These are phyloP conservation scores for Candida easanensis DNA, from an alignment of 805 yeast species.

Conservation along the genomic window DNA sequence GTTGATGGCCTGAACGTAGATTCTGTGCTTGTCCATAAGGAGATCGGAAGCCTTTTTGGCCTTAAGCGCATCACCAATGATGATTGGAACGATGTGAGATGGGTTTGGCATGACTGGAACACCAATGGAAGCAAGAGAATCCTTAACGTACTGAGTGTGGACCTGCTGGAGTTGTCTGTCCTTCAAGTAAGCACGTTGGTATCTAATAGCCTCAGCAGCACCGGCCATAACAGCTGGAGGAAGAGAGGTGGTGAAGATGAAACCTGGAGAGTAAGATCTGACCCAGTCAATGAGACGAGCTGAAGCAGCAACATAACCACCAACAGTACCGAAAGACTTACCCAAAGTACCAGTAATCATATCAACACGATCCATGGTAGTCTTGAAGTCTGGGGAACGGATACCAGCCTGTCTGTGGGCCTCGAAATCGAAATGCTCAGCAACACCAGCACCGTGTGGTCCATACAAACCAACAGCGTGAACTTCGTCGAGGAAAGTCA, in stretches of 20 bases:
- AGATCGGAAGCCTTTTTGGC: conserved; percentile 91
- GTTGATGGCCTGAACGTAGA: conserved; percentile 97
- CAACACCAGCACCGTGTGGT: conserved; percentile 99
- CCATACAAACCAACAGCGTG: conserved; percentile 99
- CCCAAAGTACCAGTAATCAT: conserved; percentile 98
- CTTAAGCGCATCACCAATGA: conserved; percentile 90
- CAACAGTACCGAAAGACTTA: conserved; percentile 95
- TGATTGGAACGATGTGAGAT: conserved; percentile 92
- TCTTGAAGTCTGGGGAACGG: conserved; percentile 46
- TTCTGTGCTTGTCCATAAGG: conserved; percentile 76
- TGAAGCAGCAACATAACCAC: conserved; percentile 95
- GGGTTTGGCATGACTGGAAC: conserved; percentile 98
- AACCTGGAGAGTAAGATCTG: conserved; percentile 95
- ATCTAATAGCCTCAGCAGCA: conserved; percentile 80
- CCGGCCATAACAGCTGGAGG: conserved; percentile 99
- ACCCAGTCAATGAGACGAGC: conserved; percentile 87
- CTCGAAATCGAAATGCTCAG: conserved; percentile 91
- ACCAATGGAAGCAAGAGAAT: conserved; percentile 62
- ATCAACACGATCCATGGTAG: conserved; percentile 87
- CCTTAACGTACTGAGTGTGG: conserved; percentile 82
- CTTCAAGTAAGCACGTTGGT: conserved; percentile 71
- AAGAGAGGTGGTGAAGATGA: conserved; percentile 92
- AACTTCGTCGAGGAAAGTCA: conserved; percentile 96
- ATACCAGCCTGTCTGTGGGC: conserved; percentile 71
- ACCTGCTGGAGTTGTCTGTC: conserved; percentile 84